Base-by-base conservation (phyloP, 2,329 filamentous ascomycete species). In the Hypoxylon sp. region DNA sequence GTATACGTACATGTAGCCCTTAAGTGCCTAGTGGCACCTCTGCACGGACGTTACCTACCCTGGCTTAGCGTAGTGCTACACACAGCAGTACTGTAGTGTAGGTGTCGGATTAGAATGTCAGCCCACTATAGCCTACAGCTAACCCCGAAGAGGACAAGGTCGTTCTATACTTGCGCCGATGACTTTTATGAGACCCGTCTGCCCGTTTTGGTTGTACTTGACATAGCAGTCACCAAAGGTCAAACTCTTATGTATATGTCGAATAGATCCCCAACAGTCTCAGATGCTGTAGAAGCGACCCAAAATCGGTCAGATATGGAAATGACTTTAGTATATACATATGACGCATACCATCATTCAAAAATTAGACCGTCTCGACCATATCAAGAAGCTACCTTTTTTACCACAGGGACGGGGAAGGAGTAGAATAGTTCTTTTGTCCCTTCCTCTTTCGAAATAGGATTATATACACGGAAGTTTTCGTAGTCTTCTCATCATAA, bases 401-500 rank as follows among this genome's bases (percentile, higher is more conserved):
- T 28, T 52, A 26, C 22, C n/a, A 30, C 33, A 26, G 18, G 9
- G 28, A 24, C 18, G 42, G 46, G 26, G 50, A 52, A n/a, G 24
- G 50, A 65, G 60, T 44, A 49, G 66, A 50, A 45, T 56, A 28
- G 45, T 60, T 55, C n/a, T 42, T 55, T 44, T 38, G 48, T 59
- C 28, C 56, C 30, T 8, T 33, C 38, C 40, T 40, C 36, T 60
- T 53, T 28, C 18, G 28, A 40, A 46, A 46, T 50, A 45, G 38
- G 36, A 53, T 61, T 62, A 46, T 67, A 49, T 64, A 66, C 55
- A 69, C 30, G 32, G 24, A 55, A 52, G 20, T 56, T 52, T 28
- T 66, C 49, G 24, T 67, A 50, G 45, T 55, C 11, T 50, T 63
- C 55, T 64, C 46, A 54, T 62, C 56, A 38, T 57, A 61, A 52